Percentiles rank a stretch among this genome's conserved stretches.
Evolutionary conservation across 2,329 filamentous ascomycete genomes (phyloP).

Genomic region (Fusarium odoratissimum): DNA sequence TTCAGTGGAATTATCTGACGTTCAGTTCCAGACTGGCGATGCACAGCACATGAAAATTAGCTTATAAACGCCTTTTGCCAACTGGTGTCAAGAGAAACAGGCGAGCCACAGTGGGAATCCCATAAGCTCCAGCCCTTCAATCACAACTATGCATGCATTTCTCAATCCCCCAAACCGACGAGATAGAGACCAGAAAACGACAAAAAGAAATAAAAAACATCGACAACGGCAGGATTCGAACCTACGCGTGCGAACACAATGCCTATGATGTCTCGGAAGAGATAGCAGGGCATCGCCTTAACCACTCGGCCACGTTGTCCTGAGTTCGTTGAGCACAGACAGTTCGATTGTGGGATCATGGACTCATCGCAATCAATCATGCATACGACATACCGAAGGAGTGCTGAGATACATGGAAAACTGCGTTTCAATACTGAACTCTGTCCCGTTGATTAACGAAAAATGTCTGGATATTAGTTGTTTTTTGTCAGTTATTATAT

Average conservation of each 20-base stretch:
- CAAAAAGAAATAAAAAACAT: neutral
- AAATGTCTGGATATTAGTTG: fast-evolving
- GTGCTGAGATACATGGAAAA: fast-evolving
- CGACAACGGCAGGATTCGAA: constrained; percentile 22
- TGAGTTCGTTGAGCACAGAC: neutral
- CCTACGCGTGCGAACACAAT: constrained; percentile 25
- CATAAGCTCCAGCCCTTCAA: neutral
- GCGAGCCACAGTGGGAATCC: neutral
- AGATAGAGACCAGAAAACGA: fast-evolving
- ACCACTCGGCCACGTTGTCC: constrained; percentile 26
- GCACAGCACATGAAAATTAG: fast-evolving
- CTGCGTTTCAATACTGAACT: too few species aligned
- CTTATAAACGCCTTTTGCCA: neutral
- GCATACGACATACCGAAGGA: fast-evolving
- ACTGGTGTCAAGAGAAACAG: neutral
- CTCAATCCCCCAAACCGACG: fast-evolving
- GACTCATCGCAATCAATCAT: too few species aligned
- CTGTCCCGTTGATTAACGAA: fast-evolving
- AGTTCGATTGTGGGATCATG: fast-evolving
- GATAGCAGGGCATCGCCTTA: constrained; percentile 29
- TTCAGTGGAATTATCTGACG: fast-evolving
- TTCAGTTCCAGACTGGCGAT: fast-evolving
- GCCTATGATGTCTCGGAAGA: constrained; percentile 17
- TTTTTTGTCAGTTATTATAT: neutral
- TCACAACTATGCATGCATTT: neutral